A percentile compares a stretch with the other conserved stretches of the same genome.
Evolutionary conservation across 805 yeast genomes (phyloP).

Genomic region (Yarrowia alimentaria): DNA sequence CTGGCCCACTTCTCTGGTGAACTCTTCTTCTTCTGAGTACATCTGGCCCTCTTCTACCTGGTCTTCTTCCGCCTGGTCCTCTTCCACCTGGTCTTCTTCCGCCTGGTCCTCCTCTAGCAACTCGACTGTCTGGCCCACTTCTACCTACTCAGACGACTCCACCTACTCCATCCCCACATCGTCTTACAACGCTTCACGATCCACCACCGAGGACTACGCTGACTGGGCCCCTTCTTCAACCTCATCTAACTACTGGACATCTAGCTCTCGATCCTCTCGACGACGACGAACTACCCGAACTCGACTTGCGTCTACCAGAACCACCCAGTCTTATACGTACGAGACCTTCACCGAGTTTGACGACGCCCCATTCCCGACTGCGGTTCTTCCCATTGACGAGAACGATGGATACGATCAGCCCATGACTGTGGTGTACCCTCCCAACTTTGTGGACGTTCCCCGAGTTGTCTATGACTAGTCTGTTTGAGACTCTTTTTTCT

Average conservation of each 20-base stretch:
- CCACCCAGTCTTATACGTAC: neutral
- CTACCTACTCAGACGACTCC: neutral
- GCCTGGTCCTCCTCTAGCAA: neutral
- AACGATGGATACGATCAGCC: no score
- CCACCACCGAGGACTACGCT: no score
- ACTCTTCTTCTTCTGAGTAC: no score
- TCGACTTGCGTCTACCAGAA: neutral
- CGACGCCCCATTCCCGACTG: conserved; percentile 16
- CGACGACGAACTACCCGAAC: neutral
- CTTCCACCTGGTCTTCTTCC: neutral
- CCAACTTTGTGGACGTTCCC: no score
- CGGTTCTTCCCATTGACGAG: no score
- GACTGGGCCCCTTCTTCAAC: neutral
- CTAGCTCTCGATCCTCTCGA: neutral
- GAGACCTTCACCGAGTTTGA: conserved; percentile 9
- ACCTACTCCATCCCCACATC: conserved; percentile 1
- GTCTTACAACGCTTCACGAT: no score
- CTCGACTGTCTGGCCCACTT: neutral
- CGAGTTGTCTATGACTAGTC: no score
- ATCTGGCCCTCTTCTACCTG: neutral
- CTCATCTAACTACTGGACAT: conserved; percentile 2
- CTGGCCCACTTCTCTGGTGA: no score
- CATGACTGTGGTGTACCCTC: no score
- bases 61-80: neutral
- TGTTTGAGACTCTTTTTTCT: no score